These are phyloP conservation scores for Sugiyamaella boreocaroliniensis DNA, from an alignment of 805 yeast genomes.

Conservation along the genomic window DNA sequence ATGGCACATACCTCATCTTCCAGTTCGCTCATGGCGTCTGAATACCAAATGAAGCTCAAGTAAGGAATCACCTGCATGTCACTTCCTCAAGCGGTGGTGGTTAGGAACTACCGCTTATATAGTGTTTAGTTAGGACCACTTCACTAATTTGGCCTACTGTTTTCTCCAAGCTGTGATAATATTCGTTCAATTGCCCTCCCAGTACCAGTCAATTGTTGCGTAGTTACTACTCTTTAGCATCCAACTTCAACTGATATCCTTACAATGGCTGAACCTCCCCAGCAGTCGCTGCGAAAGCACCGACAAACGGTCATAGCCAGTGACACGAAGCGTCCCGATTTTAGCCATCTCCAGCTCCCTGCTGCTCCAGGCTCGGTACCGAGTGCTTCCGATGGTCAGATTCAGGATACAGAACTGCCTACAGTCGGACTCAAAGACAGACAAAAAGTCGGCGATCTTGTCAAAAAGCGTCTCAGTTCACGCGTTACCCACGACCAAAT, in stretches of 20 bases:
- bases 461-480: slow-evolving; percentile 23
- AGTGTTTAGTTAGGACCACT: too few species aligned
- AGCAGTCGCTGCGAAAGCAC: slow-evolving; percentile 24
- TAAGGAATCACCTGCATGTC: too few species aligned
- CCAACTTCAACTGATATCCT: neutral
- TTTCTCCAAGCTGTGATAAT: too few species aligned
- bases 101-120: too few species aligned
- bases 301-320: slow-evolving; percentile 22
- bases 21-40: slow-evolving; percentile 35
- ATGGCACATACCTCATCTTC: slow-evolving; percentile 74
- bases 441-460: slow-evolving; percentile 23
- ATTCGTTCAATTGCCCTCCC: too few species aligned
- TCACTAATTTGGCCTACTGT: too few species aligned
- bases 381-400: slow-evolving; percentile 12
- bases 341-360: slow-evolving; percentile 1
- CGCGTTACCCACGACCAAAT: slow-evolving; percentile 39
- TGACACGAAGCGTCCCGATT: slow-evolving; percentile 11
- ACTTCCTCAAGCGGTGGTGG: too few species aligned
- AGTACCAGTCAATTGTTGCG: too few species aligned
- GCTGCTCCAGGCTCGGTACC: slow-evolving; percentile 3
- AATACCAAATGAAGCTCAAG: neutral
- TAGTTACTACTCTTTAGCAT: too few species aligned
- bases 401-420: slow-evolving; percentile 13
- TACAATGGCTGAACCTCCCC: slow-evolving; percentile 12
- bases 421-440: slow-evolving; percentile 22